These are phyloP conservation scores for Westerdykella aurantiaca DNA, from an alignment of 2,329 filamentous ascomycete genomes.

Conservation along the genomic window DNA sequence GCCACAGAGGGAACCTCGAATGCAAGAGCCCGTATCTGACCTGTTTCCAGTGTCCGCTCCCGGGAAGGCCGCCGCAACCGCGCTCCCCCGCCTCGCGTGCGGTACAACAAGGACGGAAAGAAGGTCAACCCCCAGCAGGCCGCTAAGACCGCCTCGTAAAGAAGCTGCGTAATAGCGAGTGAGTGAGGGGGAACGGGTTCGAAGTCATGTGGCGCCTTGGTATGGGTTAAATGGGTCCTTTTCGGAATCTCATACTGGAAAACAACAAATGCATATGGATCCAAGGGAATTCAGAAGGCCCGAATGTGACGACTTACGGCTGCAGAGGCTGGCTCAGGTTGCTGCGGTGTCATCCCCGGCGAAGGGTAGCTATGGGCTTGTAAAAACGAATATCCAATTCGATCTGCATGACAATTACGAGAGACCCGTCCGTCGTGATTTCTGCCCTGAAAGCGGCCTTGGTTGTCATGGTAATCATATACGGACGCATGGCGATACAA, in stretches of 20 bases:
- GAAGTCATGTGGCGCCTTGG: conserved; percentile 31
- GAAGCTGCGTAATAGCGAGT: conserved; percentile 1
- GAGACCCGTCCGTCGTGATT: not conserved
- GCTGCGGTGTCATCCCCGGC: conserved; percentile 15
- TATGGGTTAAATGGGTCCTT: conserved; percentile 31
- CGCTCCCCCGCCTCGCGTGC: conserved; percentile 91
- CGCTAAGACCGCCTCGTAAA: conserved; percentile 51
- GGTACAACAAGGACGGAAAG: conserved; percentile 99
- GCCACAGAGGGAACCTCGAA: conserved; percentile 3
- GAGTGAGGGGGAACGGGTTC: conserved; percentile 6
- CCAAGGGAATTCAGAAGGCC: conserved; percentile 22
- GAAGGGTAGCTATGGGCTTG: conserved; percentile 32
- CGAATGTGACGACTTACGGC: conserved; percentile 30
- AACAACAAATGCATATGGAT: conserved; percentile 25
- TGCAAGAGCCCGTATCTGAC: not conserved
- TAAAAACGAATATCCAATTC: conserved; percentile 32
- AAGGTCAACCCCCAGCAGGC: conserved; percentile 89
- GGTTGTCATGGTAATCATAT: not conserved
- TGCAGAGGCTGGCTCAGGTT: conserved; percentile 23
- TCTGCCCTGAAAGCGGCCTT: not conserved
- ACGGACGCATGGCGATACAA: conserved; percentile 1
- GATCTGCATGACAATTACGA: conserved; percentile 21
- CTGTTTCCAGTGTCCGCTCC: conserved; percentile 76
- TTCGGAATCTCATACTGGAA: conserved; percentile 30
- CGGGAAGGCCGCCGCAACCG: conserved; percentile 97